These are phyloP conservation scores for Euptelea pleiosperma DNA, from an alignment of 164 flowering plant species.

Conservation along the genomic window DNA sequence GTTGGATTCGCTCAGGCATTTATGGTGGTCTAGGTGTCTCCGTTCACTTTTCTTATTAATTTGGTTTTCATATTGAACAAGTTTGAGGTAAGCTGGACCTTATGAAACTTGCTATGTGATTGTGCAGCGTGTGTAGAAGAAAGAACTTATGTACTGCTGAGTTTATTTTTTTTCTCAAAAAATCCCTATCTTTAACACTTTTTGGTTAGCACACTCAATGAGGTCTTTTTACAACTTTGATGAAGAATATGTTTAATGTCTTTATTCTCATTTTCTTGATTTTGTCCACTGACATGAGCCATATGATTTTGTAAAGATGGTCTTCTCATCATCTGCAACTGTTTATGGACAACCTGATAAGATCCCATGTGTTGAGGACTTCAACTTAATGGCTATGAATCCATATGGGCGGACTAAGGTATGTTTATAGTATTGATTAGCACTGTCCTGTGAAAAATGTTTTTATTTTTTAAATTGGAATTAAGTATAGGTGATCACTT, in stretches of 20 bases:
- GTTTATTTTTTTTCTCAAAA: no score
- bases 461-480: not conserved
- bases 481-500: not conserved
- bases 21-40: no score
- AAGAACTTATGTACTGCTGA: no score
- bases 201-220: no score
- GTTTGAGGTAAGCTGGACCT: no score
- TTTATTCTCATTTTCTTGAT: not conserved
- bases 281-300: constrained; percentile 10
- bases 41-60: no score
- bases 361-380: constrained; percentile 87
- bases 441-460: not conserved
- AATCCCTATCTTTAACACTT: no score
- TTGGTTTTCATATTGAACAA: no score
- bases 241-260: not conserved
- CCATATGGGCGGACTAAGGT: constrained; percentile 98
- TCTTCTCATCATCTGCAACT: constrained; percentile 95
- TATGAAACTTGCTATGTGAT: no score
- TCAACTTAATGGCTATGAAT: constrained; percentile 68
- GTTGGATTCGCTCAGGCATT: no score
- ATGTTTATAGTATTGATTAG: not conserved
- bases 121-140: no score
- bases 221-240: not conserved
- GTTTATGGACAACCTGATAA: constrained; percentile 93
- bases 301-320: constrained; percentile 44